A percentile compares a stretch with the other conserved stretches of the same genome.
These are phyloP conservation scores for Nitzschia inconspicua DNA, from an alignment of 108 stramenopile species.

Conservation along the genomic window DNA sequence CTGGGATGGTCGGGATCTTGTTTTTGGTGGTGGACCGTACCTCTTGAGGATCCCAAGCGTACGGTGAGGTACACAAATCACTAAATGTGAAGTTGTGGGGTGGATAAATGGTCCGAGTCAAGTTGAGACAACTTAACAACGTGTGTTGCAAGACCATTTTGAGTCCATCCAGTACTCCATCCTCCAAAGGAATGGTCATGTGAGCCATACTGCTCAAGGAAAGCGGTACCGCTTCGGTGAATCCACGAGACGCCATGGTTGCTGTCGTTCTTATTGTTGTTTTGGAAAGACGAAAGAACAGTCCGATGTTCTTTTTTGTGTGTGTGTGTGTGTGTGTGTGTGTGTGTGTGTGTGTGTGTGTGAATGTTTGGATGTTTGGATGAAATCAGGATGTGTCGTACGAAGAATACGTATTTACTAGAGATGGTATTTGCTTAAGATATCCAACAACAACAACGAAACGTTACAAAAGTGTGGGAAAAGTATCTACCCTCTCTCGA, in stretches of 20 bases:
- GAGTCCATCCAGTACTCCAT: slow-evolving; percentile 54
- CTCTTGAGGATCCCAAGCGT: slow-evolving; percentile 31
- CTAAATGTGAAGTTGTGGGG: slow-evolving; percentile 30
- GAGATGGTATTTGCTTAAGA: too few relatives aligned
- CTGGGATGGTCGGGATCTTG: slow-evolving; percentile 11
- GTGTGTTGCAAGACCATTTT: slow-evolving; percentile 39
- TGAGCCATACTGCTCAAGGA: slow-evolving; percentile 47
- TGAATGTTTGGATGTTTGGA: not conserved
- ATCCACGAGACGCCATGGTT: slow-evolving; percentile 19
- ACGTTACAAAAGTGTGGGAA: too few relatives aligned
- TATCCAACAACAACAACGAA: too few relatives aligned
- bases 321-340: not conserved
- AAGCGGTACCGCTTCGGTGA: slow-evolving; percentile 60
- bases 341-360: not conserved
- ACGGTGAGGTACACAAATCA: slow-evolving; percentile 26
- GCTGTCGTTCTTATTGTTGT: not conserved
- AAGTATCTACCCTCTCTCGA: too few relatives aligned
- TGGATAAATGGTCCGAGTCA: slow-evolving; percentile 28
- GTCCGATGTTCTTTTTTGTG: not conserved
- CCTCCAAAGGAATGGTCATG: slow-evolving; percentile 40
- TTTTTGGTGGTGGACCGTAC: not conserved
- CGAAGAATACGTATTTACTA: too few relatives aligned
- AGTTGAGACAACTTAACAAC: slow-evolving; percentile 38
- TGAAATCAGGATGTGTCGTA: too few relatives aligned
- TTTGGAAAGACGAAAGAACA: not conserved